phyloP scores from a whole-genome alignment of 345 rosid genomes.

The Aegle marmelos region DNA sequence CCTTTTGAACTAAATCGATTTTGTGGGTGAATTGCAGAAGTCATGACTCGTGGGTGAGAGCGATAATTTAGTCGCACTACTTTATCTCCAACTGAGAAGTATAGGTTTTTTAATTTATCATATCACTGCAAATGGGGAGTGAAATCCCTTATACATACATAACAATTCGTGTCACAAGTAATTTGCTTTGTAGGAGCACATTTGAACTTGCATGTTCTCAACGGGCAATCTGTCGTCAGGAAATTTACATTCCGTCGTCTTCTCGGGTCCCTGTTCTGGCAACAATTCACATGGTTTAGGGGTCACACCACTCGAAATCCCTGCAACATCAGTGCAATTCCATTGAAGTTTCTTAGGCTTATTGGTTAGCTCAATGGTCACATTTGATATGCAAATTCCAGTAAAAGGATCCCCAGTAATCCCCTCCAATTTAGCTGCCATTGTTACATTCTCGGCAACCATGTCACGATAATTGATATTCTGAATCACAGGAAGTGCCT shows the following conservation, averaged over 20 bases:
- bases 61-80: neutral
- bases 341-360: conserved; percentile 62
- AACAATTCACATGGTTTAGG: conserved; percentile 59
- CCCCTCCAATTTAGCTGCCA: conserved; percentile 64
- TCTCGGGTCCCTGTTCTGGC: conserved; percentile 39
- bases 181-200: conserved; percentile 38
- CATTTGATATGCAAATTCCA: conserved; percentile 80
- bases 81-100: neutral
- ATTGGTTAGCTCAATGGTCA: conserved; percentile 42
- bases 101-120: neutral
- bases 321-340: conserved; percentile 72
- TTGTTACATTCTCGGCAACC: conserved; percentile 70
- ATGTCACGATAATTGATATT: conserved; percentile 67
- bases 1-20: neutral
- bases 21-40: neutral
- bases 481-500: conserved; percentile 60
- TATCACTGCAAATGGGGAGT: neutral
- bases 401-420: conserved; percentile 53
- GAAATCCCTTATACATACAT: neutral
- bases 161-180: conserved; percentile 20
- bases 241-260: conserved; percentile 44
- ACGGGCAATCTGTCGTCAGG: conserved; percentile 57
- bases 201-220: conserved; percentile 39
- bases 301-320: conserved; percentile 54
- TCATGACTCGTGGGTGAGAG: neutral